Percentiles rank a stretch among this genome's conserved stretches.
These are phyloP conservation scores for Acrodontium crateriforme DNA, from an alignment of 2,329 filamentous ascomycete genomes.

Conservation along the genomic window DNA sequence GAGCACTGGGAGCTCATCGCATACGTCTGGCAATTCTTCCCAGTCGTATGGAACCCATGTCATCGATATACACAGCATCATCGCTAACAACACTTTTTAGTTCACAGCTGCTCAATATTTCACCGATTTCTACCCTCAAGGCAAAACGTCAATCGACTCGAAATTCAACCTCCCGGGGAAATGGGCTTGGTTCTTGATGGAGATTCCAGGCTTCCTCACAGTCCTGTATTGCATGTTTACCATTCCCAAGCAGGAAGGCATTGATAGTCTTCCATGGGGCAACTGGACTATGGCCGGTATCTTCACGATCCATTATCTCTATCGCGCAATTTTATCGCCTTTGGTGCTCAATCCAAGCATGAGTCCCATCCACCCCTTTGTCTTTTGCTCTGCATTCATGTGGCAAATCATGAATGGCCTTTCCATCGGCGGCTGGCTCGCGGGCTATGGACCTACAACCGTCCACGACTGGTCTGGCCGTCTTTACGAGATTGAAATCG, in stretches of 20 bases:
- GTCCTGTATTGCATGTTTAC: constrained; percentile 66
- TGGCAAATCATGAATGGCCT: constrained; percentile 77
- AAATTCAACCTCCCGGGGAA: constrained; percentile 77
- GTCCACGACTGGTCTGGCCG: constrained; percentile 37
- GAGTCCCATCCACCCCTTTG: constrained; percentile 65
- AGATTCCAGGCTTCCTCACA: constrained; percentile 61
- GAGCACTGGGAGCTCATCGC: constrained; percentile 36
- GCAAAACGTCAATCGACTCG: constrained; percentile 71
- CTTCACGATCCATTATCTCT: constrained; percentile 72
- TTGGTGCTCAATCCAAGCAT: constrained; percentile 74
- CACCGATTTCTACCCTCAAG: constrained; percentile 72
- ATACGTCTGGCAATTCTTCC: constrained; percentile 36
- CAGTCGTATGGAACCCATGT: constrained; percentile 26
- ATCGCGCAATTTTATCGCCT: constrained; percentile 75
- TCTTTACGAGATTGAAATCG: constrained; percentile 39
- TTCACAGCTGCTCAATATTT: constrained; percentile 61
- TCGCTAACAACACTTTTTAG: constrained; percentile 31
- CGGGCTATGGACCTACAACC: constrained; percentile 60
- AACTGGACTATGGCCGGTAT: constrained; percentile 63
- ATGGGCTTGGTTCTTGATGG: constrained; percentile 79
- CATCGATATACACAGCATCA: not conserved
- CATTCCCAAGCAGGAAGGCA: constrained; percentile 44
- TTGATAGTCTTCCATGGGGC: constrained; percentile 52
- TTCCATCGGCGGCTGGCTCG: constrained; percentile 67
- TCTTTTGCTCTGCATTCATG: constrained; percentile 48